Percentiles rank a stretch among this genome's conserved stretches.
phyloP scores from a whole-genome alignment of 306 rosid species.

The Lotus japonicus region DNA sequence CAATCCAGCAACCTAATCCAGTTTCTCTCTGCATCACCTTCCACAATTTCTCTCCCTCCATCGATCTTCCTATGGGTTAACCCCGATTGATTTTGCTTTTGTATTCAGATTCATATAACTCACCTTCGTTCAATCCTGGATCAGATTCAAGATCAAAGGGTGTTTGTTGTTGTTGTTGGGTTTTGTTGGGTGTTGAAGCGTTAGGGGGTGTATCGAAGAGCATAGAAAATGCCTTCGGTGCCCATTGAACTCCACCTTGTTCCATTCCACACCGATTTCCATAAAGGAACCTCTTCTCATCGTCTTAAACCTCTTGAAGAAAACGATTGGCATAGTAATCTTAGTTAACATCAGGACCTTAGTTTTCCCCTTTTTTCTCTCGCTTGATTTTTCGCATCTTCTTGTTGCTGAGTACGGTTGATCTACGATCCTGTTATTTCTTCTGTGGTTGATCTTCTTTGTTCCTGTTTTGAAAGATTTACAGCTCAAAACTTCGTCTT shows the following conservation, averaged over 20 bases:
- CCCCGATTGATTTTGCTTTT: not conserved
- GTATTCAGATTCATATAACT: no score
- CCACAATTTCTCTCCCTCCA: not conserved
- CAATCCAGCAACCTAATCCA: conserved; percentile 19
- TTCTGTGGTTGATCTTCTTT: conserved; percentile 5
- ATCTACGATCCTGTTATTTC: not conserved
- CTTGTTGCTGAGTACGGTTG: not conserved
- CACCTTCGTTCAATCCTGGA: no score
- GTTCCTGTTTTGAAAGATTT: conserved; percentile 6
- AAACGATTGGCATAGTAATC: conserved; percentile 83
- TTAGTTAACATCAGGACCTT: conserved; percentile 52
- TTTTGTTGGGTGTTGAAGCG: conserved; percentile 10
- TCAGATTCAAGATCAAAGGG: no score
- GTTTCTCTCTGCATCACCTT: not conserved
- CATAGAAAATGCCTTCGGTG: conserved; percentile 86
- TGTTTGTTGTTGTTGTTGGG: no score
- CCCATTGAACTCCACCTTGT: conserved; percentile 36
- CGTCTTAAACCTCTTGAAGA: conserved; percentile 76
- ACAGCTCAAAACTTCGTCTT: not conserved
- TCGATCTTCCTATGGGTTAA: not conserved
- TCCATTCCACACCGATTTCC: conserved; percentile 43
- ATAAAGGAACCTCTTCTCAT: conserved; percentile 59
- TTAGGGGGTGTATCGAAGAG: conserved; percentile 75
- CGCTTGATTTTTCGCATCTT: not conserved
- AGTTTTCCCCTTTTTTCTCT: not conserved